phyloP scores from a whole-genome alignment of 176 grass and related monocot genomes.

The Carex parvula region DNA sequence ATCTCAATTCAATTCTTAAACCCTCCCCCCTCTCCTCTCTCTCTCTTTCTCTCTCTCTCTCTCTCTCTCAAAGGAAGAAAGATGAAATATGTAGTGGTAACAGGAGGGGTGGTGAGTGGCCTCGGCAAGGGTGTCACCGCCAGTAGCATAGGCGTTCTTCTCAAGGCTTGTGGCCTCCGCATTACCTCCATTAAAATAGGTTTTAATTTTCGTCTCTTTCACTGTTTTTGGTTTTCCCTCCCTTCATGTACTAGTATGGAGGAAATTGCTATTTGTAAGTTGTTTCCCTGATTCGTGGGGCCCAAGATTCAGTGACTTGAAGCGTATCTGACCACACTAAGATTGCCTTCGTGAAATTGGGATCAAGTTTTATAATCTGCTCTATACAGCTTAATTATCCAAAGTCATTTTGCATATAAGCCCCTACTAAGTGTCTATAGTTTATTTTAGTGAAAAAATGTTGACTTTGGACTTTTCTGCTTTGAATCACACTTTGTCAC shows the following conservation, averaged over 20 bases:
- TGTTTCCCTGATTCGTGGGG: neutral
- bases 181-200: constrained; percentile 95
- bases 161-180: constrained; percentile 77
- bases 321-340: neutral
- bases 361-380: neutral
- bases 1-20: constrained; percentile 18
- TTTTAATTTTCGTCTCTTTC: constrained; percentile 12
- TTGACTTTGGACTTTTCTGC: neutral
- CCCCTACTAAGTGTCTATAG: neutral
- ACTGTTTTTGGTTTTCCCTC: neutral
- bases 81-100: constrained; percentile 98
- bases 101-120: constrained; percentile 86
- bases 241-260: neutral
- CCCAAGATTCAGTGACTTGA: neutral
- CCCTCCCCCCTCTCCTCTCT: neutral
- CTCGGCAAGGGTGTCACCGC: constrained; percentile 95
- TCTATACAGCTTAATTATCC: neutral
- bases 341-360: neutral
- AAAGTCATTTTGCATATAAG: neutral
- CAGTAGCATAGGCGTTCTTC: constrained; percentile 89
- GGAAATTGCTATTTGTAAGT: neutral
- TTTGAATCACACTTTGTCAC: neutral
- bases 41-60: neutral
- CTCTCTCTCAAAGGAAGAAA: neutral
- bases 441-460: neutral